Base-by-base conservation (phyloP, 2,329 filamentous ascomycete species). In the Ceratocystis smalleyi region DNA sequence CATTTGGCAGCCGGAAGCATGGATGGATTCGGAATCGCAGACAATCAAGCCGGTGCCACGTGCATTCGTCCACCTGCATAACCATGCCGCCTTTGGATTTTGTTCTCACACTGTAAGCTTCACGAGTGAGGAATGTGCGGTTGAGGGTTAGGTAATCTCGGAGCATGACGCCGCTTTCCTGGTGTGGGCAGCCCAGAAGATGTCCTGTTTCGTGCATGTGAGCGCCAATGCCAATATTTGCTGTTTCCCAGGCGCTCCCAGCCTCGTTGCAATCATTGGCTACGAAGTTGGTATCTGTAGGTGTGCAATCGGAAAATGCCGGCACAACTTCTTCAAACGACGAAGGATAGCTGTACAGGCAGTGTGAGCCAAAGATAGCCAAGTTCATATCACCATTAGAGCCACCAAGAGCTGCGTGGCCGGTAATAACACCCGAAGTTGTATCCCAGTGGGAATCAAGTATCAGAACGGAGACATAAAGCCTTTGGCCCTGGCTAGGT, bases 211-310 rank as follows among this genome's bases (percentile, higher is more conserved):
- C 91, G 73, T 95, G 92, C 59, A 97, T 75, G 73, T 97, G 92
- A 8, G 90, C 91, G 6, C 92, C 92, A 68, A 97, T 95, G 35
- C 91, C 91, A 67, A 96, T 87, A 69, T 92, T 95, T 30, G 89
- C 91, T n/a, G 91, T 85, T 73, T 97, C 92, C 92, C 92, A 97
- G 59, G 85, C 94, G 71, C 89, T 95, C 27, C 91, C 91, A 5
- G 86, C 86, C 69, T 96, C 89, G 69, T 88, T 87, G 73, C 85
- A 89, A 72, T 95, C 89, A 70, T 96, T 96, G 17, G 88, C 87
- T 45, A 96, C 84, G 69, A 82, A 82, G 47, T 83, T 81, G 8
- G 85, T 88, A 71, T 97, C 89, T 0, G 91, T 96, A 40, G 86
- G 84, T 2, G 91, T 96, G 73, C 91, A 96, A 74, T 97, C 91